Evolutionary conservation across 2,329 filamentous ascomycete genomes (phyloP), one percentile per base, ranked within the genome.

Genomic region (Aspergillus unguis): DNA sequence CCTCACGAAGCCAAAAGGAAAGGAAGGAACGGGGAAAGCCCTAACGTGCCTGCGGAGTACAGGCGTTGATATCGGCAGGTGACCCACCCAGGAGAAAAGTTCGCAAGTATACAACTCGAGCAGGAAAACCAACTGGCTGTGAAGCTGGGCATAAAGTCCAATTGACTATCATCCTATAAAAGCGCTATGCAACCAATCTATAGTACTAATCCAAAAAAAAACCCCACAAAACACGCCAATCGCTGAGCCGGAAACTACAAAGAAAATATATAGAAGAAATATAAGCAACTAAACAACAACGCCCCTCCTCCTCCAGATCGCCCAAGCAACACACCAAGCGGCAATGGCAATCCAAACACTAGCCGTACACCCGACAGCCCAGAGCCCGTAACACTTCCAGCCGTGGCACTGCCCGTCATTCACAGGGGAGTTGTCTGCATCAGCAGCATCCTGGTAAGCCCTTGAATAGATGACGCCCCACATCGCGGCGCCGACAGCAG

Each of bases 381-480:
- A 96, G 60, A 92, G 95, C 8, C 85, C 85, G 73, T 96, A 97
- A 74, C 94, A 99, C 48, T 80, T 74, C 64, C 78, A 83, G 1
- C 94, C 94, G 67, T 90, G 89, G 68, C 92, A 97, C 59, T 95
- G 81, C 2, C 78, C 77, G 56, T 77, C 74, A n/a, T 32, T n/a
- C 6, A 4, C 17, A 2, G 28, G n/a, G 6, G n/a, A 23, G 17
- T 17, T 17, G 17, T 17, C 17, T 2, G 6, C 74, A 55, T 82
- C 75, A 64, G 47, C 67, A 50, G 58, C 70, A 52, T 56, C 66
- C 60, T 74, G 71, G 51, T 74, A 74, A 23, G 62, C 67, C 29
- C 54, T 61, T 44, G 88, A 90, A 69, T 97, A 99, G n/a, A 96
- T 76, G 0, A 94, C 71, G 0, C 92, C 90, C 91, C 92, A 99